Conservation (phyloP, 2,329 filamentous ascomycete species). For the Fusarium marasasianum region DNA sequence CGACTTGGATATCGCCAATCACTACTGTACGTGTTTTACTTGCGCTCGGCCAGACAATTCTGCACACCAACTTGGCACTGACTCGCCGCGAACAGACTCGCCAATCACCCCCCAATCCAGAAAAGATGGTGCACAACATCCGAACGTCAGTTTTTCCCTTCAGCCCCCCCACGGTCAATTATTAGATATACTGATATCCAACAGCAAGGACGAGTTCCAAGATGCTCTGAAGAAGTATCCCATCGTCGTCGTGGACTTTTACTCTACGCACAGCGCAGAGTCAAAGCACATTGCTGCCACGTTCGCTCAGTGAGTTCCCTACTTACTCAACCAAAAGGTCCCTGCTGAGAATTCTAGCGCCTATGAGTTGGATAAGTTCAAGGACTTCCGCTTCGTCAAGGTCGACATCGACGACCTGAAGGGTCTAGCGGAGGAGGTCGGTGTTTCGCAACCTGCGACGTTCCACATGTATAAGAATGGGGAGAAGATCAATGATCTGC, state of each 20-base stretch:
- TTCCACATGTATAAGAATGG: constrained; percentile 28
- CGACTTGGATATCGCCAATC: not conserved
- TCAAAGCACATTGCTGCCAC: constrained; percentile 23
- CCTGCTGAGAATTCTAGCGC: not conserved
- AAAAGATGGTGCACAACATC: constrained; percentile 33
- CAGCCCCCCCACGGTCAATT: rapidly evolving
- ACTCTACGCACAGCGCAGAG: constrained; percentile 12
- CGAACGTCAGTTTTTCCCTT: not conserved
- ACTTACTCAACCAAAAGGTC: rapidly evolving
- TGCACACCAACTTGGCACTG: not conserved
- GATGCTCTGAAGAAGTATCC: constrained; percentile 18
- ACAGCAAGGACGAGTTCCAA: constrained; percentile 27
- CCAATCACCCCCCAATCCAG: not conserved
- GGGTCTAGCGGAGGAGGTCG: constrained; percentile 4
- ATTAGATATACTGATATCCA: not conserved
- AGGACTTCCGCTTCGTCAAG: constrained; percentile 29
- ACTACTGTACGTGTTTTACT: not conserved
- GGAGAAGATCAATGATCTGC: constrained; percentile 18
- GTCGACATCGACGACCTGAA: constrained; percentile 28
- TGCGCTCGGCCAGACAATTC: not conserved
- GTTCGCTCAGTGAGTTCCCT: constrained; percentile 13
- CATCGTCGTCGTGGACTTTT: constrained; percentile 27
- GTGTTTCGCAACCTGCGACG: constrained; percentile 2
- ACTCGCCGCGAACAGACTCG: not conserved
- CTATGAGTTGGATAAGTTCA: constrained; percentile 29